phyloP scores from a whole-genome alignment of 495 filamentous ascomycete species.

The Melanomma pulvis-pyrius region DNA sequence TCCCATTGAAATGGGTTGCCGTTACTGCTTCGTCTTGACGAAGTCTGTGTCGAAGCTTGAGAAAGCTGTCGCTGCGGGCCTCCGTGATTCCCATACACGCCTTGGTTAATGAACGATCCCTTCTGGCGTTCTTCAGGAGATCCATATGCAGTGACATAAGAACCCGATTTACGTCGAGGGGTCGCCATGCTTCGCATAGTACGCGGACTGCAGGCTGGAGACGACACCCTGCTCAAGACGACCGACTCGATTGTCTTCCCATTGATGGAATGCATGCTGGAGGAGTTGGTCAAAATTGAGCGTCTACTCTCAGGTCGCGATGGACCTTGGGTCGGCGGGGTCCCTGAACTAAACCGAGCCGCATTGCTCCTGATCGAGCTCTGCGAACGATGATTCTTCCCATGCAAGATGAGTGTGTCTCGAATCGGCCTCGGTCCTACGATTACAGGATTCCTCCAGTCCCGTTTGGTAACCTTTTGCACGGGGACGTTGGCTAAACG shows the following conservation, averaged over 20 bases:
- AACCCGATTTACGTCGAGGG: constrained; percentile 20
- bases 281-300: constrained; percentile 14
- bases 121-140: constrained; percentile 33
- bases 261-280: constrained; percentile 21
- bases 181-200: constrained; percentile 22
- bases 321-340: not conserved
- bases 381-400: constrained; percentile 8
- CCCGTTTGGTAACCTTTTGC: constrained; percentile 14
- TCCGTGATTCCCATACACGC: constrained; percentile 12
- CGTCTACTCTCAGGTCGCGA: constrained; percentile 7
- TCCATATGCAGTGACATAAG: constrained; percentile 24
- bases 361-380: constrained; percentile 29
- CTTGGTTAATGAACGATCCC: constrained; percentile 7
- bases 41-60: constrained; percentile 32
- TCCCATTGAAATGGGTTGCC: constrained; percentile 39
- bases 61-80: constrained; percentile 27
- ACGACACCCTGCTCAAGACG: constrained; percentile 17
- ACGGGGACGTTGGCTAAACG: constrained; percentile 6
- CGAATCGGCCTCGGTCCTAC: constrained; percentile 24
- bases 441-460: constrained; percentile 22
- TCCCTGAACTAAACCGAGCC: constrained; percentile 14
- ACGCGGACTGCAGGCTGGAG: constrained; percentile 18
- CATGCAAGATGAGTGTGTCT: constrained; percentile 21
- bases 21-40: constrained; percentile 36
- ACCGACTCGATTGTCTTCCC: constrained; percentile 12